Base-by-base conservation (phyloP, 2,329 filamentous ascomycete genomes). In the Fusarium circinatum region DNA sequence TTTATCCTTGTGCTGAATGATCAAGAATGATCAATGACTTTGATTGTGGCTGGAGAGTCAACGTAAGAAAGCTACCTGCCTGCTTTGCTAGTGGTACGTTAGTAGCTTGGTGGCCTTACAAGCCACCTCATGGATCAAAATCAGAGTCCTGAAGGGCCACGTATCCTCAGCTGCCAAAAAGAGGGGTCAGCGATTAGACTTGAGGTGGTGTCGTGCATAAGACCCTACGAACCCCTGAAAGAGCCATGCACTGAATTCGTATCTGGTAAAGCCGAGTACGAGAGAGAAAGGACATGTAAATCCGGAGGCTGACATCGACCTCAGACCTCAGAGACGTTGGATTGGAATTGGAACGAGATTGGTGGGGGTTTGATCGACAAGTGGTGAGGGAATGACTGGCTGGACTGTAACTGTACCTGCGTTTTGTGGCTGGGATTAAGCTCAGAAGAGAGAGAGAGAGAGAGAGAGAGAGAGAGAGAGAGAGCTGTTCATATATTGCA, bases 361-460 rank as follows among this genome's bases (percentile, higher is more conserved):
- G 67, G 68, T 61, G 71, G 71, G 71, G 71, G 62, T 52, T 70
- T 51, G 70, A 74, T 74, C 63, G 67, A 74, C 69, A 71, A 24
- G 26, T 36, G 38, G 28, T 47, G 39, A 60, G 62, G 36, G 44
- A 66, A 38, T 44, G 38, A 60, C 62, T 66, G 62, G 62, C 52
- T 68, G 52, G 44, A 24, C 56, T 62, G 52, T n/a, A 48, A 56
- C 67, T 62, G 71, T 74, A 74, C 71, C 71, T 74, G 71, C 71
- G 71, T 74, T 58, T 72, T 56, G 67, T 57, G 71, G 67, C 58
- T 61, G 63, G 45, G 28, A 48, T 57, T 47, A 32, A 63, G n/a
- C 58, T 39, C 41, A 47, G 30, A 45, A 32, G 47, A 28, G 42
- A 22, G n/a, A 42, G 56, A n/a, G 30, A 51, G 42, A 52, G 30